These are phyloP conservation scores for Boletus coccyginus DNA, from an alignment of 768 basidiomycete genomes.

Conservation along the genomic window DNA sequence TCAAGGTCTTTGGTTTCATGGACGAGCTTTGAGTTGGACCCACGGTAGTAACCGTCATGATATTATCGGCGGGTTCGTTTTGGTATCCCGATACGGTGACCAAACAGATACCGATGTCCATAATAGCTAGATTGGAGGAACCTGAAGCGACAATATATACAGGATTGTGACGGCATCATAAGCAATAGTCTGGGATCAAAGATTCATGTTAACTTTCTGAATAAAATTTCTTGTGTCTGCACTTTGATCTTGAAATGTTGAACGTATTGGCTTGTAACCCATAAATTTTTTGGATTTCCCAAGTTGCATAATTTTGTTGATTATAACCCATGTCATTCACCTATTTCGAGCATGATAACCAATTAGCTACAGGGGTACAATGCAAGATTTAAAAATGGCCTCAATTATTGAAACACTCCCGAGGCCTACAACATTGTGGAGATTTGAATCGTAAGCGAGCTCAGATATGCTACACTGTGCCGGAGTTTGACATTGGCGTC, in stretches of 20 bases:
- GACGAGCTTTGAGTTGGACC: neutral
- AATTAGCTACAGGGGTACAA: too few species aligned
- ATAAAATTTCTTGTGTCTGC: too few species aligned
- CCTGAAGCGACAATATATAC: neutral
- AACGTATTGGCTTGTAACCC: too few species aligned
- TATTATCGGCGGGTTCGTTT: neutral
- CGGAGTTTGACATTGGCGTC: conserved; percentile 8
- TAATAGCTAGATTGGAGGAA: neutral
- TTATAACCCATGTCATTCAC: too few species aligned
- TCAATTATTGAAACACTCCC: too few species aligned
- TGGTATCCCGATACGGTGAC: neutral
- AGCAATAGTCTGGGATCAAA: neutral
- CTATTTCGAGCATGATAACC: too few species aligned
- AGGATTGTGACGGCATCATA: conserved; percentile 3
- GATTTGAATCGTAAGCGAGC: neutral
- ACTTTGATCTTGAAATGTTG: too few species aligned
- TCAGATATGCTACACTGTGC: conserved; percentile 5
- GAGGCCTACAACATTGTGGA: conserved; percentile 1
- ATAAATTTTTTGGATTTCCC: too few species aligned
- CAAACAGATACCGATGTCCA: neutral
- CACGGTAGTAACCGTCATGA: neutral
- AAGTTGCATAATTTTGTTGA: too few species aligned
- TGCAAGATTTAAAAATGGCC: too few species aligned
- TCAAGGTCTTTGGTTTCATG: conserved; percentile 1
- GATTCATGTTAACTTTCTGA: too few species aligned